Evolutionary conservation across 2,329 filamentous ascomycete genomes (phyloP), one percentile per base, ranked within the genome.

Genomic region (Aspergillus thermomutatus): DNA sequence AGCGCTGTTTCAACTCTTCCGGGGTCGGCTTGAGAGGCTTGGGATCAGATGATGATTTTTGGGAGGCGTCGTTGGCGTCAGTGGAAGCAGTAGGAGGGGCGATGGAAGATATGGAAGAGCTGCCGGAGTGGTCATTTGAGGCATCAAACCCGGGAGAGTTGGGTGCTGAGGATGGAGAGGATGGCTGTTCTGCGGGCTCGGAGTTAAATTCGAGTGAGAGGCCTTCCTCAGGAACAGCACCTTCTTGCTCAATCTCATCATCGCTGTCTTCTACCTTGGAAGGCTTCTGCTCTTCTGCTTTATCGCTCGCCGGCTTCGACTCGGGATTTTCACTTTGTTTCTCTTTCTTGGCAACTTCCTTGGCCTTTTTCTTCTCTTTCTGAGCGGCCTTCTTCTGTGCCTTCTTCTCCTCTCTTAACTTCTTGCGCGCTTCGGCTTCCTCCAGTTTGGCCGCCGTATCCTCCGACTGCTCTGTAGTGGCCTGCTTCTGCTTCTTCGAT

Each of bases 1-100:
- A 81, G 47, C 92, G 88, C 56, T 88, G 86, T 67, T 89, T 87
- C 49, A 96, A 84, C 26, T 88, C 85, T 58, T 90, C 86, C 45
- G 87, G 88, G 69, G 92, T 87, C 60, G 86, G 80, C 54, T 88
- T 88, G 58, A 76, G 79, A 28, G 88, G 83, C 72, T 87, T 89
- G 14, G 83, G 83, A 67, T 70, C 69, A 59, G 67, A 57, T 45
- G 66, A 58, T 50, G 69, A 51, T 56, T 62, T 60, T 37, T 66
- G 63, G 47, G 57, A 63, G 58, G 61, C 61, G 59, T 70, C 66
- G 58, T 63, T 65, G 48, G 60, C 60, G 59, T 70, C 66, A 57
- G 63, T 65, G 48, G 60, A 58, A 57, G 69, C 63, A 62, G 68
- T 62, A 31, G 69, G 65, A 6, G 86, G 79, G 11, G 84, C 79